Conservation (phyloP, 176 grass and related monocot genomes). For the Oryza glaberrima region DNA sequence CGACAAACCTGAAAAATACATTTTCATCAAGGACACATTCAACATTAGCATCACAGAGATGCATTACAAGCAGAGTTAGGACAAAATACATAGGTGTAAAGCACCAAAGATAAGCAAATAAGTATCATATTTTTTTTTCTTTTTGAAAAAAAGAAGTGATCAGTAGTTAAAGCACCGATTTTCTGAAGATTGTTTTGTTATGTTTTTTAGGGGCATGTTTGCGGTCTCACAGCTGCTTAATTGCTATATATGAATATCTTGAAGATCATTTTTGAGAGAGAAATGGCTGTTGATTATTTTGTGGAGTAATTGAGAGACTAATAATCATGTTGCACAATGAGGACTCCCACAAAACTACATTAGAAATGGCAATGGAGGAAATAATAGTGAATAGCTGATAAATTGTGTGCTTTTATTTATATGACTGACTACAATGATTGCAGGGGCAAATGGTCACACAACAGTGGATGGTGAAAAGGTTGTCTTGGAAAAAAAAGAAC, state of each 20-base stretch:
- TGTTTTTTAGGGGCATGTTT: background rate
- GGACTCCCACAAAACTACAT: background rate
- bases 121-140: background rate
- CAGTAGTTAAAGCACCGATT: background rate
- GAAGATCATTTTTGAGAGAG: background rate
- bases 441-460: background rate
- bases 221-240: background rate
- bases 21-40: background rate
- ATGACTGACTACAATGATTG: background rate
- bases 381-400: background rate
- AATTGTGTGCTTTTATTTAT: background rate
- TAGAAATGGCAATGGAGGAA: background rate
- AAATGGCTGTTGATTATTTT: background rate
- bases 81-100: background rate
- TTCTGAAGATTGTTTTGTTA: background rate
- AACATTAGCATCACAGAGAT: conserved; percentile 32
- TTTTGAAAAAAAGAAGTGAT: background rate
- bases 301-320: background rate
- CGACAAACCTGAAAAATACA: conserved; percentile 70
- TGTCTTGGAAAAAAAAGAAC: background rate
- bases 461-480: background rate
- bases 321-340: background rate
- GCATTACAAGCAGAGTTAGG: background rate
- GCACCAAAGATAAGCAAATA: background rate
- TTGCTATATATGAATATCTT: background rate